Base-by-base conservation (phyloP, 305 asterid genomes). In the Andrographis paniculata region DNA sequence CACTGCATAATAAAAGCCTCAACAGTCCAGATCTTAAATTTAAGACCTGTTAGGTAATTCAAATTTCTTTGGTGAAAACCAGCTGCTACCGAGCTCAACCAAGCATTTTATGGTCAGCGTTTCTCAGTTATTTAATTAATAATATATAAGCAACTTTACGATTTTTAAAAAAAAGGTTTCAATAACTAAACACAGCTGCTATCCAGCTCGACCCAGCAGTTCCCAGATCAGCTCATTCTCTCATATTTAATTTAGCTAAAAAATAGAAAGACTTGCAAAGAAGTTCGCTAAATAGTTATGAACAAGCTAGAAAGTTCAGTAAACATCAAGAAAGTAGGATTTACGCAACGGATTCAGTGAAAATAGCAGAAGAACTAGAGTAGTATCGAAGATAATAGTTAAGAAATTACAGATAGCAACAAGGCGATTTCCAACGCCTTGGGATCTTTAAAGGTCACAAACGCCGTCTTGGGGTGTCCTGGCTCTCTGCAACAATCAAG, bases 341-440 rank as follows among this genome's bases (percentile, higher is more conserved):
- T 24, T 24, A 24, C 30, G 8, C 30, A 3, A 37, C 42, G 14
- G 17, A 2, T 37, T 13, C 42, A 37, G 8, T 33, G n/a, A 13
- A 33, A 37, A 4, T 13, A 13, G 14, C 16, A 37, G 14, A n/a
- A 37, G 17, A 37, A 37, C 3, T 3, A 37, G 8, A 2, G 42
- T 4, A 22, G 33, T 10, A n/a, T 22, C 14, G 37, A 30, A 24
- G 30, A 10, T 20, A 27, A 23, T 7, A 10, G 9, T 22, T 20
- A 35, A 55, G 33, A 47, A 47, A 52, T 62, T 77, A 89, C 98
- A 68, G 96, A 86, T 70, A 89, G 65, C 33, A 86, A 53, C 67
- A 84, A 66, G 53, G 98, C 98, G 54, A 89, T 89, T 75, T 86
- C 98, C 45, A 89, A 93, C 20, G 96, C 95, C 65, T 60, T 74